Evolutionary conservation across 306 rosid genomes (phyloP).

Genomic region (Macrotyloma uniflorum): DNA sequence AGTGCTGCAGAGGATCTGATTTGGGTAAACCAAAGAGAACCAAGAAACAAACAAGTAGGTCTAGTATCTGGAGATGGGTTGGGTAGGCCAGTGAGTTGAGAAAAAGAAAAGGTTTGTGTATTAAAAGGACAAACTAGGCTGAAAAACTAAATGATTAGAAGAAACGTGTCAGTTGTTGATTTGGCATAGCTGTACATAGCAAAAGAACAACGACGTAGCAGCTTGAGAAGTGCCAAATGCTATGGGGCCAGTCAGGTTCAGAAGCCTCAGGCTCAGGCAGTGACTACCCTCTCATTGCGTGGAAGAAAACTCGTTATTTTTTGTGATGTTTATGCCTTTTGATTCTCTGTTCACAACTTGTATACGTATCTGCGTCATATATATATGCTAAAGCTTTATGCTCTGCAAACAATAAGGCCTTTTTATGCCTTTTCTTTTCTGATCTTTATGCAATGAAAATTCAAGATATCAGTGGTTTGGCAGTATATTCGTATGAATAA

Average conservation of each 20-base stretch:
- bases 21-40: background rate
- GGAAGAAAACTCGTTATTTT: conserved; percentile 23
- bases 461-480: background rate
- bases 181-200: background rate
- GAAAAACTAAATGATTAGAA: background rate
- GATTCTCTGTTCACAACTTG: background rate
- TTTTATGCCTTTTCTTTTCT: conserved; percentile 6
- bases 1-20: too few species aligned
- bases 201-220: background rate
- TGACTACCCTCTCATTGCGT: conserved; percentile 16
- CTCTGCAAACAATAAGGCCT: background rate
- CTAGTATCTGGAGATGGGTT: background rate
- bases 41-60: background rate
- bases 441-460: background rate
- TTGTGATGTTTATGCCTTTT: background rate
- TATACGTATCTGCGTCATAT: background rate
- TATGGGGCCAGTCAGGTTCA: background rate
- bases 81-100: background rate
- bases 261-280: background rate
- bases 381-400: conserved; percentile 7
- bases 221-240: background rate
- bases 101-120: background rate
- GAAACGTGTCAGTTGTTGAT: background rate
- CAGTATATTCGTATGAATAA: background rate
- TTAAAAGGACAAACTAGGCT: too few species aligned